Base-by-base conservation (phyloP, 192 early-diverging fungal species). In the Haplosporangium gracile region DNA sequence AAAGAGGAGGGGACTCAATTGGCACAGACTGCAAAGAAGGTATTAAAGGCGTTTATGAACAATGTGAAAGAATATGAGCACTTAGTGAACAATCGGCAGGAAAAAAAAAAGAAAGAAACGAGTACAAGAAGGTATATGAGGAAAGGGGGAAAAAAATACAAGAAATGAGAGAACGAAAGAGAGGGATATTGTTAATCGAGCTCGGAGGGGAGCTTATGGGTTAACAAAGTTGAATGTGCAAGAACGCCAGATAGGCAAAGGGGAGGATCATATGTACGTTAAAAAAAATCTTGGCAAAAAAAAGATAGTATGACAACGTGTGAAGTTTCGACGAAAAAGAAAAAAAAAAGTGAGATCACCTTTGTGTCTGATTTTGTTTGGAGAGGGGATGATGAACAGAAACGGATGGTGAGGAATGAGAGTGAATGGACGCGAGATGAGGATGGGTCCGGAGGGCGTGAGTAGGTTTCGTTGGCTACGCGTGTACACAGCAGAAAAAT, bases 1-100 rank as follows among this genome's bases (percentile, higher is more conserved):
- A 57, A 57, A 24, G 22, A 24, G 22, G 36, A 60, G 4, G 32
- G 43, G 18, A 38, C 16, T 10, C 22, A 71, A 22, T 40, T 65
- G 55, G 60, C 60, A 65, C 60, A 65, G 60, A 65, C 60, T 65
- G 10, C 29, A 65, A 65, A 65, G 57, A 60, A 60, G 60, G 26
- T 29, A 65, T 65, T 65, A 32, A 15, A 32, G 60, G 29, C 11
- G 60, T 65, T 65, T 65, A 32, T 65, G 26, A 65, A 65, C 26
- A 65, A 60, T 26, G 57, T 10, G n/a, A 60, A 65, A 65, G 60
- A 65, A 65, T 65, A 65, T 65, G 60, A 65, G 60, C 60, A 65
- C 32, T 32, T 65, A 29, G 60, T 32, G 60, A 65, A 65, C 29
- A 65, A 34, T 32, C 43, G 13, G 15, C 11, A 45, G 57, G 57